Evolutionary conservation across 2,329 filamentous ascomycete species (phyloP).

Genomic region (Helotiales sp.): DNA sequence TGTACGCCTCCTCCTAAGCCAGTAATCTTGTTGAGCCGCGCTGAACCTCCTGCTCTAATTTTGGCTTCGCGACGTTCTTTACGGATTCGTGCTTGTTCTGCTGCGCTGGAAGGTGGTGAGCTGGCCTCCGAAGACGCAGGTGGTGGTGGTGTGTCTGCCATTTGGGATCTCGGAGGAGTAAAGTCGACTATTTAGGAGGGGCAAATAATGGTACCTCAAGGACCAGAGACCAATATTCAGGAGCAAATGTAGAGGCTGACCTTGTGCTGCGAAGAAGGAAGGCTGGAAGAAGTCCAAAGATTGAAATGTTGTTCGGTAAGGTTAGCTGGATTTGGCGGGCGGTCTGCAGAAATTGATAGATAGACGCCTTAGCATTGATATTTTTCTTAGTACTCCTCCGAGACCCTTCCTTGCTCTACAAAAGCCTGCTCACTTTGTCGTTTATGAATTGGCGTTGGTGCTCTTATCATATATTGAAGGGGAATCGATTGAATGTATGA

Average conservation of each 20-base stretch:
- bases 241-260: not conserved
- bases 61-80: conserved; percentile 81
- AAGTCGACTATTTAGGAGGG: not conserved
- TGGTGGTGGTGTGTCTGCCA: conserved; percentile 31
- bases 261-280: not conserved
- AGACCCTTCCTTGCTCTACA: too few species aligned
- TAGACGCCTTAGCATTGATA: too few species aligned
- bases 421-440: too few species aligned
- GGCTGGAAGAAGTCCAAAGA: too few species aligned
- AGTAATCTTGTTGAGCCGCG: conserved; percentile 73
- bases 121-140: conserved; percentile 22
- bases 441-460: too few species aligned
- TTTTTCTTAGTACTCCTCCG: too few species aligned
- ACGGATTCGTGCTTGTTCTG: conserved; percentile 70
- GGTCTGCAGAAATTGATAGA: too few species aligned
- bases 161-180: conserved; percentile 3
- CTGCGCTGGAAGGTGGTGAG: conserved; percentile 42
- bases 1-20: conserved; percentile 62
- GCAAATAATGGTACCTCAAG: not conserved
- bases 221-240: not conserved
- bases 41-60: conserved; percentile 69
- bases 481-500: too few species aligned
- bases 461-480: too few species aligned
- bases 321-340: too few species aligned
- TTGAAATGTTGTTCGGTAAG: too few species aligned